Conservation (phyloP, 1,284 basidiomycete genomes). For the Ustilago sp. region DNA sequence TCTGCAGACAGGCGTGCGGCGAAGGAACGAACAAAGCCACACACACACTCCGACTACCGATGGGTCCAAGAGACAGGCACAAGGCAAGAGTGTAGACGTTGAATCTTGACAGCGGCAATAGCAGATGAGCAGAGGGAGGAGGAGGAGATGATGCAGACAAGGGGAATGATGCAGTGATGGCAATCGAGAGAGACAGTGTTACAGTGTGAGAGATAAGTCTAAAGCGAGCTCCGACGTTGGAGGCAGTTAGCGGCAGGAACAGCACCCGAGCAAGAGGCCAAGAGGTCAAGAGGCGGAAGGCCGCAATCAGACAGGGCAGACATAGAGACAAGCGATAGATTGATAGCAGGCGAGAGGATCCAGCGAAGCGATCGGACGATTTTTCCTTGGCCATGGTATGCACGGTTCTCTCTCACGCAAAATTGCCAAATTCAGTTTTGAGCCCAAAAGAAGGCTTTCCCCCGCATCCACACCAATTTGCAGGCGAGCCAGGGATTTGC, state of each 20-base stretch:
- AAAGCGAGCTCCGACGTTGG: slow-evolving; percentile 3
- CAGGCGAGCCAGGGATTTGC: background rate
- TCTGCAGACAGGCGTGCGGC: slow-evolving; percentile 8
- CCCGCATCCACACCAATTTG: slow-evolving; percentile 8
- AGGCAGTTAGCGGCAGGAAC: slow-evolving; percentile 6
- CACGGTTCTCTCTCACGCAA: background rate
- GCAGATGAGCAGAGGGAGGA: background rate
- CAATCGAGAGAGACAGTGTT: background rate
- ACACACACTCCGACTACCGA: background rate
- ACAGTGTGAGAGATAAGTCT: background rate
- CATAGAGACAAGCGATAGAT: background rate
- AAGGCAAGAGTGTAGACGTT: slow-evolving; percentile 8
- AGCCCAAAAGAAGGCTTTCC: background rate
- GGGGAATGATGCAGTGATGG: background rate
- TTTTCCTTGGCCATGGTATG: slow-evolving; percentile 12
- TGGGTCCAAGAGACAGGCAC: background rate
- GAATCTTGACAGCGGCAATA: background rate
- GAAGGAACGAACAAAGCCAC: background rate
- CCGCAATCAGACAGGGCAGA: background rate
- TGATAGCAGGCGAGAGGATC: background rate
- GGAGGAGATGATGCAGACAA: background rate
- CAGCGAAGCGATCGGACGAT: slow-evolving; percentile 2
- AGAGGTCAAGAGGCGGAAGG: background rate
- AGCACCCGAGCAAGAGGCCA: background rate
- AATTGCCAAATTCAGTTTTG: slow-evolving; percentile 17